Conservation (phyloP, 1,139 yeast species). For the Suzukiozyma palmioleophila region DNA sequence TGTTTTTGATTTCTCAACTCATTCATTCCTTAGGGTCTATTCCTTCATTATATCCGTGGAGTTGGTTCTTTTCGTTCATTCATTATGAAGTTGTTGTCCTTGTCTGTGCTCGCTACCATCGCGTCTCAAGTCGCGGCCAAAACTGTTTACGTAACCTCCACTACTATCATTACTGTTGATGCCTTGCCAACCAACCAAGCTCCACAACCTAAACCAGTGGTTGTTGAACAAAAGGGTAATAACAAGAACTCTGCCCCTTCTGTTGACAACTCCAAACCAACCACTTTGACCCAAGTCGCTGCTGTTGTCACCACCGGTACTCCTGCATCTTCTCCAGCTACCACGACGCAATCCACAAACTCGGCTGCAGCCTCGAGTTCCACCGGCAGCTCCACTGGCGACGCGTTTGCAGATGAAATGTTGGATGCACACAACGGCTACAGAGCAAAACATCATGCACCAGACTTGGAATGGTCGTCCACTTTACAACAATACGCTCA, state of each 20-base stretch:
- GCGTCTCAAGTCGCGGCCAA: not conserved
- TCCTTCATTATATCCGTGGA: constrained; percentile 2
- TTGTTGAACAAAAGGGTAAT: not conserved
- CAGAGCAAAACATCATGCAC: constrained; percentile 64
- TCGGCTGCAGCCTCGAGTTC: not conserved
- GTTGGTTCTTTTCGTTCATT: not conserved
- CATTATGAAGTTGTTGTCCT: not conserved
- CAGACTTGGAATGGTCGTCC: constrained; percentile 57
- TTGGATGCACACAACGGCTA: constrained; percentile 55
- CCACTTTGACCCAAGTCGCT: constrained; percentile 5
- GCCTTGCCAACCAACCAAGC: not conserved
- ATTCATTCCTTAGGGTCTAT: constrained; percentile 5
- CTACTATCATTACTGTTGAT: not conserved
- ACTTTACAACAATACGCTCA: constrained; percentile 63
- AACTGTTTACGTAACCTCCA: not conserved
- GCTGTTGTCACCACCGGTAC: constrained; percentile 6
- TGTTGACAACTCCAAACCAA: constrained; percentile 5
- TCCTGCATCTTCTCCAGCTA: constrained; percentile 6
- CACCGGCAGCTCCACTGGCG: constrained; percentile 7
- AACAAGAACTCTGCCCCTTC: not conserved
- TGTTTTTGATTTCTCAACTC: not conserved
- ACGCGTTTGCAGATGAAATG: constrained; percentile 13
- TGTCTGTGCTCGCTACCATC: not conserved
- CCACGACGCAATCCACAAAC: constrained; percentile 5
- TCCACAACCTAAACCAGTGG: not conserved